Base-by-base conservation (phyloP, 768 basidiomycete species). In the Royoungia palumana region DNA sequence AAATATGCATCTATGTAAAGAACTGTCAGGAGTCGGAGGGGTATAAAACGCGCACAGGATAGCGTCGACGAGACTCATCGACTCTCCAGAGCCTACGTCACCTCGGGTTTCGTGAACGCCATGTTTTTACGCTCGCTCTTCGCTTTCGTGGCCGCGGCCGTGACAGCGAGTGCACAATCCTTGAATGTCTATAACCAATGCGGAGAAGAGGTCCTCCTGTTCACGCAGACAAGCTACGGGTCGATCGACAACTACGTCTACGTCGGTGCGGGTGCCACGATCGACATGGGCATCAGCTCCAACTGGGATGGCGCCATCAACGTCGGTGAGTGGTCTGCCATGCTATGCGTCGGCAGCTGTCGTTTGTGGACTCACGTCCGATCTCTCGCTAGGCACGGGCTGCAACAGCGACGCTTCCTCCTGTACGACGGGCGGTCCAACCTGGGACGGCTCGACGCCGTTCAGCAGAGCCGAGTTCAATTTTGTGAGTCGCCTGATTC, bases 281-380 rank as follows among this genome's bases (percentile, higher is more conserved):
- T 44, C 19, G 42, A 61, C 44, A 24, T 62, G 45, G 60, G 47
- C 44, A 53, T 58, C 16, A 54, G 47, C 44, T 32, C 51, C 30
- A 28, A 62, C 44, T 62, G 51, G 51, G 60, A 59, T 14, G 60
- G 60, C 19, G 57, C 54, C 12, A 24, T 56, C 54, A 56, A 62
- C 40, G 46, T 54, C 41, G 60, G 60, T 53, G 35, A 47, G 20
- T 34, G 42, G 37, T 30, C 30, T 10, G 25, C 25, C 25, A 9
- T 7, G 14, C 32, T 4, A 32, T 14, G 32, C 14, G 4, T 32
- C n/a, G 14, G 16, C 14, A 14, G 16, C 6, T 6, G 32, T 32
- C 14, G 16, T 14, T 32, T 14, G 21, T 16, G 3, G 11, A 28
- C 4, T n/a, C n/a, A 17, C 2, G 27, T n/a, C 37, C 44, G n/a